Base-by-base conservation (phyloP, 2,329 filamentous ascomycete genomes). In the Alternaria atra region DNA sequence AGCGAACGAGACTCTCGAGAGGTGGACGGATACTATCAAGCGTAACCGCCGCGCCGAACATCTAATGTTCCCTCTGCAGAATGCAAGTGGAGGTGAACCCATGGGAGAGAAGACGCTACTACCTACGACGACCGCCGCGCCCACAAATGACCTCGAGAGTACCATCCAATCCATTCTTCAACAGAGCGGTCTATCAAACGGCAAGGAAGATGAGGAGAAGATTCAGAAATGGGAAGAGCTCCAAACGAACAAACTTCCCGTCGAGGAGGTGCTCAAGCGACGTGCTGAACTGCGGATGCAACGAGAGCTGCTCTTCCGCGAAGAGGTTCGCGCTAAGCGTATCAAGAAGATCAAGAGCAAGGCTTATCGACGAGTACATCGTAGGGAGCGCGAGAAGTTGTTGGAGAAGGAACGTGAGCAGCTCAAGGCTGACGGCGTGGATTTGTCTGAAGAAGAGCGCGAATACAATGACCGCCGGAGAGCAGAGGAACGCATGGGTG, bases 341-440 rank as follows among this genome's bases (percentile, higher is more conserved):
- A 93, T 99, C 80, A 97, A 97, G 82, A 98, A 98, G 84, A 99
- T 99, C 82, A 99, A 99, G 85, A 96, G 92, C 77, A 99, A 97
- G 79, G 88, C 93, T 0, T 99, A 97, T 77, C 91, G 94, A 56
- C 90, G 94, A 44, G 90, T 98, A 13, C 94, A 98, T 79, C 89
- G 94, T 37, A 97, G 91, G 75, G 91, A 91, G 74, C 84, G 87
- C 13, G 87, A 90, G 74, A 84, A 84, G 64, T 74, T 86, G 60
- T 84, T 86, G 51, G 81, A 87, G 61, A 80, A 84, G 50, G 87
- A 90, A 66, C 82, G 83, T 55, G 83, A 87, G 59, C 84, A 85
- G 39, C 79, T 89, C 52, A 81, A 83, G 47, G 86, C 87, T 52
- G 85, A 85, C 17, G 87, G 86, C 4, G 81, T 88, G 52, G 84